A percentile compares a stretch with the other conserved stretches of the same genome.
These are phyloP conservation scores for Pleurotus djamor DNA, from an alignment of 768 basidiomycete genomes.

Conservation along the genomic window DNA sequence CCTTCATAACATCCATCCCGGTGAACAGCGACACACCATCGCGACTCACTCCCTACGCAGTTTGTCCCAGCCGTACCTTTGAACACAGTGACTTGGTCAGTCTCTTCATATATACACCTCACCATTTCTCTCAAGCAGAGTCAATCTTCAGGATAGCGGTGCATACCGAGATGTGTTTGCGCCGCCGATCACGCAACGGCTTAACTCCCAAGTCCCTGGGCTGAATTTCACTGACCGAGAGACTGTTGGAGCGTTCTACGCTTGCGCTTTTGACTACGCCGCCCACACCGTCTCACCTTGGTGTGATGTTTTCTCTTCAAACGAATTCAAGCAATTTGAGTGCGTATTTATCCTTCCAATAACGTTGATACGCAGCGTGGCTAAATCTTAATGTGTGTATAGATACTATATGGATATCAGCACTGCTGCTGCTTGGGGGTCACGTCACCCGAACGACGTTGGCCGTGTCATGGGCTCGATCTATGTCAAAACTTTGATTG, in stretches of 20 bases:
- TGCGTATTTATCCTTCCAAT: constrained; percentile 13
- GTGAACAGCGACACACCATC: constrained; percentile 30
- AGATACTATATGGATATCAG: constrained; percentile 38
- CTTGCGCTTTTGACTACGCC: constrained; percentile 40
- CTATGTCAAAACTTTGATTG: constrained; percentile 34
- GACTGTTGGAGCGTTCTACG: constrained; percentile 37
- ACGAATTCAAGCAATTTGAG: constrained; percentile 33
- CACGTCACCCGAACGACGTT: constrained; percentile 24
- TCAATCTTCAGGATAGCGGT: constrained; percentile 9
- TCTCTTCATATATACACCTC: constrained; percentile 17
- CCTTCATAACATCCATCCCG: constrained; percentile 15
- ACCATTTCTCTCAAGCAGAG: background rate
- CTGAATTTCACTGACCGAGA: constrained; percentile 27
- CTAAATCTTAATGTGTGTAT: background rate
- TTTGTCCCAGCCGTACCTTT: constrained; percentile 23
- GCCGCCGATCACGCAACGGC: constrained; percentile 28
- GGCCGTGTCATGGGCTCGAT: constrained; percentile 35
- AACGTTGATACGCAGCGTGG: background rate
- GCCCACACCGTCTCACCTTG: constrained; percentile 33
- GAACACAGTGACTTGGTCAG: constrained; percentile 16
- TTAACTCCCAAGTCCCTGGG: constrained; percentile 28
- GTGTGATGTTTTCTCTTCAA: constrained; percentile 31
- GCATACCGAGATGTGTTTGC: constrained; percentile 21
- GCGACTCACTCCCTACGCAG: constrained; percentile 38
- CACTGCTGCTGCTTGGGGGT: constrained; percentile 33